Percentiles rank a stretch among this genome's conserved stretches.
Conservation (phyloP, 352 stramenopile genomes). For the Nothophytophthora sp. region DNA sequence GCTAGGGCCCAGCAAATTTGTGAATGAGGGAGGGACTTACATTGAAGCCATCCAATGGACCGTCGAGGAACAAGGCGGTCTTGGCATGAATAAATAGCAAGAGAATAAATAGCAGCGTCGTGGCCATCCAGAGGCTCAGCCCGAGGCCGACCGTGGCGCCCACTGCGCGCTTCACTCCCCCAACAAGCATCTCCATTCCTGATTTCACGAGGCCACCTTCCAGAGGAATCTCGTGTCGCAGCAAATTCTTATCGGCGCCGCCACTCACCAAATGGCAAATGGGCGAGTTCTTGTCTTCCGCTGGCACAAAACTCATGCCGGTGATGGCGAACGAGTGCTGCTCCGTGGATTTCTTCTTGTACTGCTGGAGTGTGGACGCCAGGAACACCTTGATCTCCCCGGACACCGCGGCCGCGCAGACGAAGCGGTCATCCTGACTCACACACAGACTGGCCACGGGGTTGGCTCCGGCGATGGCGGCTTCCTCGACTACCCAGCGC, state of each 20-base stretch:
- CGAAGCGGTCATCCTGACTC: conserved; percentile 70
- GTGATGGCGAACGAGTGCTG: conserved; percentile 86
- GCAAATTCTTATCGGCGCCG: conserved; percentile 73
- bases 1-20: not conserved
- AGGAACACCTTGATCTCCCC: conserved; percentile 75
- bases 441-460: conserved; percentile 80
- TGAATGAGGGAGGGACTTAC: conserved; percentile 20
- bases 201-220: conserved; percentile 60
- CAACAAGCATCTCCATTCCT: conserved; percentile 31
- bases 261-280: conserved; percentile 64
- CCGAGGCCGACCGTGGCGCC: conserved; percentile 38
- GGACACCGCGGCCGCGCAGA: conserved; percentile 70
- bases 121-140: conserved; percentile 48
- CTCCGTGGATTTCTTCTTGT: conserved; percentile 52
- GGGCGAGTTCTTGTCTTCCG: conserved; percentile 30
- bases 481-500: conserved; percentile 59
- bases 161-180: conserved; percentile 30
- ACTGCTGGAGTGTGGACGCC: conserved; percentile 42
- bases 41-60: conserved; percentile 55
- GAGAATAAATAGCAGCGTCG: conserved; percentile 65
- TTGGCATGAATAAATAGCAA: conserved; percentile 80
- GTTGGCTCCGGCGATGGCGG: conserved; percentile 61
- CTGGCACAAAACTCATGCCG: conserved; percentile 69
- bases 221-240: conserved; percentile 64
- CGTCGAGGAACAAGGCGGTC: conserved; percentile 47